Conservation (phyloP, 495 filamentous ascomycete species). For the Darksidea phi region DNA sequence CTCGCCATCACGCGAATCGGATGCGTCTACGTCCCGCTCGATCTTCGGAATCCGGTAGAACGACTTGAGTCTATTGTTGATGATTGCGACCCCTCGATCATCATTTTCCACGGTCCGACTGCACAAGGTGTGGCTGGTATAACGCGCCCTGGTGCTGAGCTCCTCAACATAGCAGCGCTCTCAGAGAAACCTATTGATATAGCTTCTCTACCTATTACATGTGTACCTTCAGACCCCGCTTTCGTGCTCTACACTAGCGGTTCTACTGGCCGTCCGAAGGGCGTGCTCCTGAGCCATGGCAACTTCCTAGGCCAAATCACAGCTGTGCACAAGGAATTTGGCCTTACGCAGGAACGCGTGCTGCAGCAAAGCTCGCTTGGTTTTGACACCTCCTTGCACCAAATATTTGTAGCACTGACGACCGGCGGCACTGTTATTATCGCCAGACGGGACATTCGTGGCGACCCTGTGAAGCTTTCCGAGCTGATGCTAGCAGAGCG, state of each 20-base stretch:
- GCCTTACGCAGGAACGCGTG: slow-evolving; percentile 30
- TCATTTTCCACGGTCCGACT: not conserved
- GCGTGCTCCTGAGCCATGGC: slow-evolving; percentile 50
- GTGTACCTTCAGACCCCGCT: slow-evolving; percentile 1
- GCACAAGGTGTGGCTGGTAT: not conserved
- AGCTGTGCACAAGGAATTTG: slow-evolving; percentile 13
- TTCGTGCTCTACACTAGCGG: slow-evolving; percentile 52
- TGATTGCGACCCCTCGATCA: not conserved
- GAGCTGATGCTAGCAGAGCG: slow-evolving; percentile 31
- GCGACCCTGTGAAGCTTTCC: slow-evolving; percentile 37
- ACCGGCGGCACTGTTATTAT: slow-evolving; percentile 38
- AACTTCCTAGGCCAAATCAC: not conserved
- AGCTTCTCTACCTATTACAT: not conserved
- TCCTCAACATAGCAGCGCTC: not conserved
- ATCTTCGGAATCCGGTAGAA: not conserved
- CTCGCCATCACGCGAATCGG: not conserved
- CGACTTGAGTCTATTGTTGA: not conserved
- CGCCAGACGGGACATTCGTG: slow-evolving; percentile 29
- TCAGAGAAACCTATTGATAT: not conserved
- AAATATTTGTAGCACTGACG: slow-evolving; percentile 41
- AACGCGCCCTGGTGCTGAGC: not conserved
- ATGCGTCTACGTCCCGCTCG: not conserved
- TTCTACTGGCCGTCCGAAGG: slow-evolving; percentile 53
- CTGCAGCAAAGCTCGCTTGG: slow-evolving; percentile 42
- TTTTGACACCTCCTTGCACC: slow-evolving; percentile 43